Evolutionary conservation across 2,329 filamentous ascomycete species (phyloP), one percentile per base, ranked within the genome.

Genomic region (Bipolaris sorokiniana): DNA sequence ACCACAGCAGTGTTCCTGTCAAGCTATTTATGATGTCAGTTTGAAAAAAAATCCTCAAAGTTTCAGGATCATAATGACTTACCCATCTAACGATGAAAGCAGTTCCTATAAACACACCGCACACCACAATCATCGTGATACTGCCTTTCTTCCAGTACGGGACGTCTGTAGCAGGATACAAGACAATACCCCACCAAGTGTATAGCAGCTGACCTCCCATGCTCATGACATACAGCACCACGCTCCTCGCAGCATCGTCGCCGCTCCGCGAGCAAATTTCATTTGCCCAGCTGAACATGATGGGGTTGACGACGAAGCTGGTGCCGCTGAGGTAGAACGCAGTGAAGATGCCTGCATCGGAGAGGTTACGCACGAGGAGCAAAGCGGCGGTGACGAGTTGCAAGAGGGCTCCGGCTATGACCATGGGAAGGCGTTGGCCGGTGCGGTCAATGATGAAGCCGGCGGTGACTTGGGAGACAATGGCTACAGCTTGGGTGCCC

Each of bases 401-500:
- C 15, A 78, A 55, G 9, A 45, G 44, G 18, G 61, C 67, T 1
- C 68, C 68, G 23, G 76, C 59, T 3, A 77, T 37, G 0, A 70
- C 68, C 66, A 77, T 76, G 3, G 74, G 73, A 1, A 74, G 51
- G 13, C 68, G 69, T 10, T 67, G 63, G 5, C 67, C 67, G 1
- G 75, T 77, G 2, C 58, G 62, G 51, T 79, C 76, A 49, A 78
- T 78, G 28, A 74, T 66, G 46, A 68, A 56, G 20, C 71, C 75
- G n/a, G 71, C 71, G 0, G 66, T 36, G 16, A 77, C 67, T 31
- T 77, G 72, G 13, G 83, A 83, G 0, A 81, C 69, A 34, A 87
- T 85, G 3, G 83, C 84, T 0, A 83, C 79, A 0, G 83, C 84
- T 0, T 84, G 80, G 0, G 86, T 81, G 1, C 83, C 84, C 0